These are phyloP conservation scores for Sporisorium graminicola DNA, from an alignment of 1,284 basidiomycete species.

Conservation along the genomic window DNA sequence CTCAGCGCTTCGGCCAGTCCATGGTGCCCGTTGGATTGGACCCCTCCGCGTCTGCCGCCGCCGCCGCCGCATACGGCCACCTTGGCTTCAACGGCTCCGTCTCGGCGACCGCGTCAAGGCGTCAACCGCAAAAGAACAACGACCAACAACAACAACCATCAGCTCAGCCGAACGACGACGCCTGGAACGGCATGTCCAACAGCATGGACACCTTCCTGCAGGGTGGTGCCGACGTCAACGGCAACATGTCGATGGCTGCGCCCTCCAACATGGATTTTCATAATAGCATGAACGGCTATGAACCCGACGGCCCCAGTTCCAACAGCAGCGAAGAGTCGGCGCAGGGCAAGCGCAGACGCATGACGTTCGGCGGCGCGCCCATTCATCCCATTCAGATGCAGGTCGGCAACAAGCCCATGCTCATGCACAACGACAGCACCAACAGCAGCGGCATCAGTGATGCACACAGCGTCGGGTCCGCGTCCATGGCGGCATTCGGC, in stretches of 20 bases:
- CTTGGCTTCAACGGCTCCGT: constrained; percentile 39
- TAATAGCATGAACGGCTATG: constrained; percentile 34
- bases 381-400: constrained; percentile 24
- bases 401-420: constrained; percentile 16
- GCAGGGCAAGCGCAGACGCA: constrained; percentile 44
- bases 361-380: constrained; percentile 46
- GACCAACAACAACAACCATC: constrained; percentile 9
- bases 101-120: constrained; percentile 36
- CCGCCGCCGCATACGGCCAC: constrained; percentile 53
- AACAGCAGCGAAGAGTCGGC: constrained; percentile 41
- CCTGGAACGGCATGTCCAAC: constrained; percentile 24
- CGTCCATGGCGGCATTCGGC: constrained; percentile 14
- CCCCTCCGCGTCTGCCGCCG: constrained; percentile 45
- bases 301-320: constrained; percentile 31
- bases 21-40: constrained; percentile 30
- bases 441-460: constrained; percentile 31
- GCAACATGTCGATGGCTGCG: constrained; percentile 25
- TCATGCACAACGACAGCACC: constrained; percentile 40
- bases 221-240: background rate
- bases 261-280: constrained; percentile 25
- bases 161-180: constrained; percentile 9
- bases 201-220: constrained; percentile 30
- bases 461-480: constrained; percentile 26
- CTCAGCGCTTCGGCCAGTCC: constrained; percentile 23
- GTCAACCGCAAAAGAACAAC: constrained; percentile 33